A percentile compares a stretch with the other conserved stretches of the same genome.
These are phyloP conservation scores for Kernera saxatilis DNA, from an alignment of 345 rosid genomes.

Conservation along the genomic window DNA sequence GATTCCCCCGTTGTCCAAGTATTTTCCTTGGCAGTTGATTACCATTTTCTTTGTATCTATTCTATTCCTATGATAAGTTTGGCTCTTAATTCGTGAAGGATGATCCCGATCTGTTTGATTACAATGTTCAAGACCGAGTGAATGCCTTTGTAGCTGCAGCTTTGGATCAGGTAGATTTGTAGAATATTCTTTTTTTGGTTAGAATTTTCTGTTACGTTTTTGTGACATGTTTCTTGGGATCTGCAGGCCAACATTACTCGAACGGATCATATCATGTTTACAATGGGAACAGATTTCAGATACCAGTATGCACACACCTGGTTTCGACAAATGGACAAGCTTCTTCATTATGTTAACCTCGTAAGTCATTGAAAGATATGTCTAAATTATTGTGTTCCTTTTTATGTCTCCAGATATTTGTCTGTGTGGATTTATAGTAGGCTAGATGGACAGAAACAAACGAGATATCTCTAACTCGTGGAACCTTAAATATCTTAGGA, in stretches of 20 bases:
- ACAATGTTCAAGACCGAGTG: slow-evolving; percentile 92
- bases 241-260: slow-evolving; percentile 90
- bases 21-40: slow-evolving; percentile 19
- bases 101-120: slow-evolving; percentile 70
- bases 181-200: not conserved
- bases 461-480: slow-evolving; percentile 1
- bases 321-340: slow-evolving; percentile 93
- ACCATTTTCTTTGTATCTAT: not conserved
- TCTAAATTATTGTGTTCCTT: not conserved
- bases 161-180: slow-evolving; percentile 61
- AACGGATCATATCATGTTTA: slow-evolving; percentile 87
- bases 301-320: slow-evolving; percentile 92
- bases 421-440: not conserved
- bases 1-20: slow-evolving; percentile 79
- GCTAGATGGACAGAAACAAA: not conserved
- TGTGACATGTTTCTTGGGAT: not conserved
- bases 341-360: slow-evolving; percentile 91
- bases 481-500: slow-evolving; percentile 47
- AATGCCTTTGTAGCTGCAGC: slow-evolving; percentile 93
- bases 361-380: slow-evolving; percentile 35
- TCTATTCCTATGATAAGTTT: slow-evolving; percentile 7
- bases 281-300: slow-evolving; percentile 98
- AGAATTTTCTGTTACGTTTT: slow-evolving; percentile 1
- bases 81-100: slow-evolving; percentile 52
- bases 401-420: not conserved